Evolutionary conservation across 1,284 basidiomycete species (phyloP), one percentile per base, ranked within the genome.

Genomic region (Cryptococcus sp.): DNA sequence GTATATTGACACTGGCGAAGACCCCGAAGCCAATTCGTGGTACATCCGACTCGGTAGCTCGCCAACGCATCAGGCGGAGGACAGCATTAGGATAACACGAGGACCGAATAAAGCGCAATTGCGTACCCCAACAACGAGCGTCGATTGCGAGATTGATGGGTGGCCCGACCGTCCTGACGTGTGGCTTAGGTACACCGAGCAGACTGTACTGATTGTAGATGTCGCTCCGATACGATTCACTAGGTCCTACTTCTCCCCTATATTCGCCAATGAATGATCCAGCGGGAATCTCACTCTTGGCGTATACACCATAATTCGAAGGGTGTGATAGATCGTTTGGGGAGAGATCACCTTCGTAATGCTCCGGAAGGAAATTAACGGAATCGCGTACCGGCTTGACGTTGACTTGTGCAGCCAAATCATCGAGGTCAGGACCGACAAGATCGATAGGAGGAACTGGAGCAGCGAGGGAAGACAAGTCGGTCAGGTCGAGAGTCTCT

Each of bases 71-170:
- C 0, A 91, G 90, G 1, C 88, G 78, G 11, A 97, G 70, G 3
- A 93, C 87, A 0, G 86, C 89, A 64, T 97, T 97, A 7, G 92
- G 91, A 59, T 86, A 80, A 72, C 93, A 98, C 0, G 91, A 89
- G 50, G 80, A 87, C 42, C 93, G 78, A 0, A 86, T 84, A 71
- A 88, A 97, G 16, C 89, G 78, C 0, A 81, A 80, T 53, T 86
- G 81, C 53, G 80, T 82, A 4, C 91, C 91, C n/a, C 83, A 83
- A n/a, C 82, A 78, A 14, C 93, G 77, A 0, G 87, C 82, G 62
- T 98, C 93, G 32, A 98, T 78, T 2, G 87, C 86, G 13, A 96
- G 72, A 56, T 85, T 85, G 55, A 93, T 78, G 0, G 89, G 90
- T 0, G 85, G 84, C 0, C 87, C 87, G 0, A 97, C 72, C 7